Conservation (phyloP, 306 rosid genomes). For the Dalbergia cochinchinensis region DNA sequence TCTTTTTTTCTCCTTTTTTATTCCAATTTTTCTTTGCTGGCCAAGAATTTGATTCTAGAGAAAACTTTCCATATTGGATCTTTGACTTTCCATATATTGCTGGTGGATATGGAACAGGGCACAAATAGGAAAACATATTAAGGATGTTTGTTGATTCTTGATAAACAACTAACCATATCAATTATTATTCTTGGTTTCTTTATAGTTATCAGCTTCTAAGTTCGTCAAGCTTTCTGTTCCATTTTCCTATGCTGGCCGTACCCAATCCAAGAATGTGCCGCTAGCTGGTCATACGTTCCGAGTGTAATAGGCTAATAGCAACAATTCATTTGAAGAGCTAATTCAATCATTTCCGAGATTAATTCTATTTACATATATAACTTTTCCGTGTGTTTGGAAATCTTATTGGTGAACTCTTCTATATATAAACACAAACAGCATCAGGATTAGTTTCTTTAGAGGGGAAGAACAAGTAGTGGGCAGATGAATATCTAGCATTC, state of each 20-base stretch:
- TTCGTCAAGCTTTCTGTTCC: neutral
- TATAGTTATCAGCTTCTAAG: neutral
- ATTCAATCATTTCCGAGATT: neutral
- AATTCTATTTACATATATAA: neutral
- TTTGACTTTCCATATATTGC: neutral
- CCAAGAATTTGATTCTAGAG: slow-evolving; percentile 4
- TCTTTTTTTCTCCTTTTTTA: neutral
- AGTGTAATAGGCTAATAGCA: slow-evolving; percentile 29
- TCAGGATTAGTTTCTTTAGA: slow-evolving; percentile 32
- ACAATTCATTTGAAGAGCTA: slow-evolving; percentile 15
- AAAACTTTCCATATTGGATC: slow-evolving; percentile 41
- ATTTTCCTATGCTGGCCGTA: neutral
- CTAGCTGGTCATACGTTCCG: slow-evolving; percentile 19
- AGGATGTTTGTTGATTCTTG: slow-evolving; percentile 22
- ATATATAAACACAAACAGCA: neutral
- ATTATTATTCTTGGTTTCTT: too few species aligned
- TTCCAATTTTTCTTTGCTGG: slow-evolving; percentile 7
- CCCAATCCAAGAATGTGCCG: neutral
- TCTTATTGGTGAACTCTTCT: neutral
- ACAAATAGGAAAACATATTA: neutral
- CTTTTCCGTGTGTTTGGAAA: neutral
- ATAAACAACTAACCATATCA: neutral
- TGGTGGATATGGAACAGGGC: slow-evolving; percentile 2
- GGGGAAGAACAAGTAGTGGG: slow-evolving; percentile 31
- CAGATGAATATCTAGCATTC: slow-evolving; percentile 30